These are phyloP conservation scores for Trypanosoma lewisi DNA, from an alignment of 208 protist genomes.

Conservation along the genomic window DNA sequence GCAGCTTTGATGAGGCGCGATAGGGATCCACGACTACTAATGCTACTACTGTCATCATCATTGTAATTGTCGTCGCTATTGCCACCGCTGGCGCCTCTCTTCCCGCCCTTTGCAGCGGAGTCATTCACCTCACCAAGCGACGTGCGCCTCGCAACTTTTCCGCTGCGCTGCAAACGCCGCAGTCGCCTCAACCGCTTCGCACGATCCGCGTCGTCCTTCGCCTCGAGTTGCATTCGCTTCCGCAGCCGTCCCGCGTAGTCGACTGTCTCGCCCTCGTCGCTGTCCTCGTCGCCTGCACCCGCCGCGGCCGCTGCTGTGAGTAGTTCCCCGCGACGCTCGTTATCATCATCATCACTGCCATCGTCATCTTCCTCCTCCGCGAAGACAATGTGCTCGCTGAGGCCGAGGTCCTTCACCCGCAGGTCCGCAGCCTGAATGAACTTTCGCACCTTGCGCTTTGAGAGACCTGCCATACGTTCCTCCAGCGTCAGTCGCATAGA, in stretches of 20 bases:
- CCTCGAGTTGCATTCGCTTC: slow-evolving; percentile 40
- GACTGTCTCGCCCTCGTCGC: slow-evolving; percentile 8
- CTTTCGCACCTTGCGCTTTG: slow-evolving; percentile 78
- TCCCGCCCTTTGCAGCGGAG: slow-evolving; percentile 17
- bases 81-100: not conserved
- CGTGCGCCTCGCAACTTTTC: slow-evolving; percentile 62
- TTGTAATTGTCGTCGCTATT: slow-evolving; percentile 23
- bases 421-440: slow-evolving; percentile 81
- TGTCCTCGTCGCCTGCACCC: not conserved
- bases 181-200: slow-evolving; percentile 78
- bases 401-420: slow-evolving; percentile 72
- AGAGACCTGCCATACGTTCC: slow-evolving; percentile 86
- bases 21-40: slow-evolving; percentile 29
- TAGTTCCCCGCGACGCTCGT: not conserved
- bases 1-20: slow-evolving; percentile 29
- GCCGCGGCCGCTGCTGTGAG: not conserved
- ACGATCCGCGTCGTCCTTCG: slow-evolving; percentile 54
- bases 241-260: slow-evolving; percentile 58
- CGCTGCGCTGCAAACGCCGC: slow-evolving; percentile 61
- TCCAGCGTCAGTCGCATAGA: slow-evolving; percentile 50
- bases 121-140: slow-evolving; percentile 56
- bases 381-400: slow-evolving; percentile 70
- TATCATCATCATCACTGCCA: slow-evolving; percentile 19
- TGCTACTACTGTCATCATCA: slow-evolving; percentile 29
- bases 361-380: slow-evolving; percentile 64